Base-by-base conservation (phyloP, 78 protist genomes). In the Dictyostelium intermedium region DNA sequence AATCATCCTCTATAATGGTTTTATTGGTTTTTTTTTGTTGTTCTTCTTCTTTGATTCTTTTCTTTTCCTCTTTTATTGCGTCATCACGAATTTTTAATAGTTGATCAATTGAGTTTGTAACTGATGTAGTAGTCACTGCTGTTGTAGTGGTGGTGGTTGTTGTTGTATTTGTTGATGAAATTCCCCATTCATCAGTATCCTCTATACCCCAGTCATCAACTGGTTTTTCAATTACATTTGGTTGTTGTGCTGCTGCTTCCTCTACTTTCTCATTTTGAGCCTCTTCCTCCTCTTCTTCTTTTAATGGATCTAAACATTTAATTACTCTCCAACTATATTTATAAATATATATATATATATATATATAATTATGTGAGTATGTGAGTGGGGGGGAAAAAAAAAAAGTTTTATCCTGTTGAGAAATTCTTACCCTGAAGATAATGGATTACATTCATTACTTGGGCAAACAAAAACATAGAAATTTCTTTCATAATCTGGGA, bases 171-270 rank as follows among this genome's bases (percentile, higher is more conserved):
- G 37, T 3, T 43, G 37, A 34, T 56, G 77, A 53, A 10, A 85
- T 32, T 20, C 91, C 91, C 91, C 91, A 85, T 18, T 86, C 92
- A 77, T 86, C 77, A 27, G 56, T 50, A 86, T 60, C 85, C 8
- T 79, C 85, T 18, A 79, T 35, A 16, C 93, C 93, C 93, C 93
- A 87, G 32, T 87, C 93, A 79, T 87, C 85, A 39, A 56, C 81
- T 34, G 80, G 25, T 53, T 39, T 53, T 10, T 72, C 32, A 16
- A 34, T 47, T 76, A 25, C 47, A 10, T 66, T 72, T 70, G 3
- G 45, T 37, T 20, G 35, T 1, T 35, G 34, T 14, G 16, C 18
- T 34, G 47, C 50, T 30, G 8, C 27, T 10, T 61, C 13, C 13
- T 82, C 77, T 4, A 20, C 30, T 32, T 82, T 30, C 39, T 84